Conservation (phyloP, 257 asterid genomes). For the Solanum appendiculatum region DNA sequence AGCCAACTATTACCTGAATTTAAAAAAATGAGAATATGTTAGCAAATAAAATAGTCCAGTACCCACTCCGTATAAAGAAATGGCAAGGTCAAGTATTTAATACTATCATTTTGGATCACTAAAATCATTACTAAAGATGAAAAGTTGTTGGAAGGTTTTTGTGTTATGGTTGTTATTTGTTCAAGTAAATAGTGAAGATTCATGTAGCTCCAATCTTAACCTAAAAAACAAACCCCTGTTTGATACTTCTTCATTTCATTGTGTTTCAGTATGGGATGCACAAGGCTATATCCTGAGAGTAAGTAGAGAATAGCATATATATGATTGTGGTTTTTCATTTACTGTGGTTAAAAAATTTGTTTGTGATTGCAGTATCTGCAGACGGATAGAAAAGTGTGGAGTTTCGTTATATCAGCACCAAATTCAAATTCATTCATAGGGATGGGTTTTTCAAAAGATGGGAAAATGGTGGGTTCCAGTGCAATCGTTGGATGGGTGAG, state of each 20-base stretch:
- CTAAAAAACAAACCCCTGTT: slow-evolving; percentile 30
- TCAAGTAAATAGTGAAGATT: slow-evolving; percentile 41
- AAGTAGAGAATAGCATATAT: slow-evolving; percentile 7
- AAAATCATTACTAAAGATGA: not conserved
- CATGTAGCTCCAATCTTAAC: slow-evolving; percentile 40
- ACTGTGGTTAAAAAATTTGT: too few relatives aligned
- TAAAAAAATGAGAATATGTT: too few relatives aligned
- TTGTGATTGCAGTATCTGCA: slow-evolving; percentile 32
- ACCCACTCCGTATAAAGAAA: not conserved
- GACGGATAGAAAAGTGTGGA: slow-evolving; percentile 45
- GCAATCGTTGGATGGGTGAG: slow-evolving; percentile 69
- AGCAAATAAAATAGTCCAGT: not conserved
- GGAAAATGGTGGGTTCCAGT: slow-evolving; percentile 62
- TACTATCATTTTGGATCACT: too few relatives aligned
- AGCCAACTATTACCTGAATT: not conserved
- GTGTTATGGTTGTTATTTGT: not conserved
- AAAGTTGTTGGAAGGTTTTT: not conserved
- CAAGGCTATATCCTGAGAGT: slow-evolving; percentile 71
- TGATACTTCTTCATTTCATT: slow-evolving; percentile 43
- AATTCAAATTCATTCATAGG: slow-evolving; percentile 38
- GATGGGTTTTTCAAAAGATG: slow-evolving; percentile 62
- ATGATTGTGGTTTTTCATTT: too few relatives aligned
- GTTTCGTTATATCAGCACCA: slow-evolving; percentile 59
- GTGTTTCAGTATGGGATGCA: slow-evolving; percentile 55
- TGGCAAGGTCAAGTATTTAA: not conserved